These are phyloP conservation scores for Amanita polypyramis DNA, from an alignment of 768 basidiomycete species.

Conservation along the genomic window DNA sequence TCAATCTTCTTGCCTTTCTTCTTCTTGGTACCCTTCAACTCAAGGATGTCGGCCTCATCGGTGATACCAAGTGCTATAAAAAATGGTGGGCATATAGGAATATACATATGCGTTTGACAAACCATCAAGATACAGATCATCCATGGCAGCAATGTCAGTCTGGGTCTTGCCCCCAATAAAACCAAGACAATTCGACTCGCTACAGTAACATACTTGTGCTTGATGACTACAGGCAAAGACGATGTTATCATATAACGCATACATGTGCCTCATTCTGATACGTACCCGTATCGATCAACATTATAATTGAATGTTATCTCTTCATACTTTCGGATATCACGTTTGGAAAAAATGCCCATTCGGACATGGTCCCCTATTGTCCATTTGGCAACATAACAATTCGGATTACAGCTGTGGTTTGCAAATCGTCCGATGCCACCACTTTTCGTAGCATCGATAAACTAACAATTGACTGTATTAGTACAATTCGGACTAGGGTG, in stretches of 20 bases:
- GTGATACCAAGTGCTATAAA: constrained; percentile 79
- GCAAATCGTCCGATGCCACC: constrained; percentile 96
- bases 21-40: constrained; percentile 87
- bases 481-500: not conserved
- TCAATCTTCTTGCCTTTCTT: constrained; percentile 90
- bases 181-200: constrained; percentile 91
- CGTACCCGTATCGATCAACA: constrained; percentile 96
- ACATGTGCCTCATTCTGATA: constrained; percentile 7
- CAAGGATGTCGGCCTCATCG: constrained; percentile 77
- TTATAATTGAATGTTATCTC: constrained; percentile 99
- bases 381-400: constrained; percentile 98
- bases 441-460: constrained; percentile 95
- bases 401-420: constrained; percentile 96
- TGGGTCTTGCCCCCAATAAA: constrained; percentile 98
- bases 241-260: not conserved
- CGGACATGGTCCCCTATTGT: constrained; percentile 81
- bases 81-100: not conserved
- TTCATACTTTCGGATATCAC: constrained; percentile 64
- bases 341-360: constrained; percentile 97
- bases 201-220: constrained; percentile 90
- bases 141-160: constrained; percentile 90
- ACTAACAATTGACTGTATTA: constrained; percentile 33
- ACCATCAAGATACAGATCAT: constrained; percentile 93
- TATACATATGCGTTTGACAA: constrained; percentile 11
- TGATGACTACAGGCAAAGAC: constrained; percentile 53